Evolutionary conservation across 2,329 filamentous ascomycete species (phyloP).

Genomic region (Blastomyces parvus): DNA sequence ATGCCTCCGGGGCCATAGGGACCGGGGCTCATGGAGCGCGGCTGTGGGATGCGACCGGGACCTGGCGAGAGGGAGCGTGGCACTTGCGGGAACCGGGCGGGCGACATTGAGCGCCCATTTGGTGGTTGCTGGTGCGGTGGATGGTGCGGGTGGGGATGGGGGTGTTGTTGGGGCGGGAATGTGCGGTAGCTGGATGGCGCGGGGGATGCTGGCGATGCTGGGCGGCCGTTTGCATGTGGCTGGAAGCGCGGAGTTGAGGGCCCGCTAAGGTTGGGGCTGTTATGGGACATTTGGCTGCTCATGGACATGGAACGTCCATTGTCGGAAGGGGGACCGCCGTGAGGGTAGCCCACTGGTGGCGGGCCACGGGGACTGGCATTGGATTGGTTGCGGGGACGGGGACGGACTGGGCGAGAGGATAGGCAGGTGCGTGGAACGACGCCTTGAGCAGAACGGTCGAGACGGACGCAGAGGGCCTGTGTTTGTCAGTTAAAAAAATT

Average conservation of each 20-base stretch:
- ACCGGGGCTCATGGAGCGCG: conserved; percentile 38
- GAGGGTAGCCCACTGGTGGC: background rate
- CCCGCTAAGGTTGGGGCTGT: conserved; percentile 8
- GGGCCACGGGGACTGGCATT: conserved; percentile 25
- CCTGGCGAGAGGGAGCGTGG: conserved; percentile 42
- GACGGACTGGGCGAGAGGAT: conserved; percentile 83
- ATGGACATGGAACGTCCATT: conserved; percentile 25
- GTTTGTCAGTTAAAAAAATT: conserved; percentile 4
- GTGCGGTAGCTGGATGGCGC: conserved; percentile 18
- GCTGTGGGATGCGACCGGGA: conserved; percentile 31
- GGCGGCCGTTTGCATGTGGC: conserved; percentile 6
- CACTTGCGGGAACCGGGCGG: conserved; percentile 22
- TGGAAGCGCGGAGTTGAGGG: conserved; percentile 18
- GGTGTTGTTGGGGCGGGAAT: conserved; percentile 2
- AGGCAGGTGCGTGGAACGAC: conserved; percentile 90
- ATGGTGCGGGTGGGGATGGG: background rate
- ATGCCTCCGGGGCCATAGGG: conserved; percentile 36
- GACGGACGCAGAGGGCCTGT: conserved; percentile 78
- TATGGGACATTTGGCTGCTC: conserved; percentile 18
- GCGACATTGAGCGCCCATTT: conserved; percentile 25
- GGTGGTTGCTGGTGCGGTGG: background rate
- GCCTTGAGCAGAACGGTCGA: conserved; percentile 86
- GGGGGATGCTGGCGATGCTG: conserved; percentile 26
- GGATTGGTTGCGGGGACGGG: conserved; percentile 47
- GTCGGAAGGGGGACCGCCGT: conserved; percentile 21